Base-by-base conservation (phyloP, 73 alveolate species). In the Paramecium biaurelia region DNA sequence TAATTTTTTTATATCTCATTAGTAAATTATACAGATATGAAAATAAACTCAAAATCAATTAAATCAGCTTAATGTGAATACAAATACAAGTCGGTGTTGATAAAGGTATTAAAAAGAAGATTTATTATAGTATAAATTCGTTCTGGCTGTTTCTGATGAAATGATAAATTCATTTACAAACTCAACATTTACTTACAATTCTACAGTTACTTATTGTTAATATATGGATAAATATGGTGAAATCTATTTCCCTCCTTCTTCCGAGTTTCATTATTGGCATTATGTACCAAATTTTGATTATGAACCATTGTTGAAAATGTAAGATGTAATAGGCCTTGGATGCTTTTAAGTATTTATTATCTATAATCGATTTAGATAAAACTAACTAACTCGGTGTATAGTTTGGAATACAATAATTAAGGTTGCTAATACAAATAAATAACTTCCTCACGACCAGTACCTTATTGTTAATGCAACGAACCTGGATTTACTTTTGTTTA, bases 1-100 rank as follows among this genome's bases (percentile, higher is more conserved):
- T 70, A 7, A 32, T 70, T 7, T 32, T 5, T 24, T 70, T 0
- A 11, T 9, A 1, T 45, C 14, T 45, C 1, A 9, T 7, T 32
- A 70, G 85, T 21, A n/a, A 76, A 38, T 42, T 76, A 24, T 38
- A 14, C 89, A 37, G 38, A 32, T 11, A 76, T 76, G 89, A 76
- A 23, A 24, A 9, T 76, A 20, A 37, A 42, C 5, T 18, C 21
- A 4, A 28, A 24, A 20, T 20, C 42, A 6, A n/a, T 76, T 10
- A 37, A 21, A 15, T 20, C 89, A 37, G 89, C 89, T 9, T 42
- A 76, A 76, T 76, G 89, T 42, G 89, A 76, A 41, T 76, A 76
- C 20, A 76, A 76, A 76, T 76, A n/a, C 18, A 76, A 37, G 38
- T 76, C 89, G 6, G 89, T 76, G n/a, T 76, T 76, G 24, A 76